Evolutionary conservation across 2,329 filamentous ascomycete genomes (phyloP), one percentile per base, ranked within the genome.

Genomic region (Bipolaris sorokiniana): DNA sequence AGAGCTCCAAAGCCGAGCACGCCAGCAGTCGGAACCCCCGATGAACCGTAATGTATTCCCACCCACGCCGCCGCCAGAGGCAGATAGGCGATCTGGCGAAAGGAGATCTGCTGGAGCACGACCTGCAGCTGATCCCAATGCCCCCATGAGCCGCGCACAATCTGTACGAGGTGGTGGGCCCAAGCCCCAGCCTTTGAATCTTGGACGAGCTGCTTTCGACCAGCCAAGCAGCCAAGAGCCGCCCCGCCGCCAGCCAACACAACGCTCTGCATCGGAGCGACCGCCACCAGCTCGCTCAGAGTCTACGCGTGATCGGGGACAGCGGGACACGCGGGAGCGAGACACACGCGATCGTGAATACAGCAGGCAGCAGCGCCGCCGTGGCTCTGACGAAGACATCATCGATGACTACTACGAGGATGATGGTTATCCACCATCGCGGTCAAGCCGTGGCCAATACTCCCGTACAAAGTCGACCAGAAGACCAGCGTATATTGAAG

Each of bases 51-150:
- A 90, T 68, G 86, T 94, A 61, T 97, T 98, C 80, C 95, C 95
- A 16, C 95, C 95, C n/a, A 98, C 95, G n/a, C 95, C 95, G 38
- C 95, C 95, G 6, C 95, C 95, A 5, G 95, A 99, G 81, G 86
- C 86, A 61, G 92, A 97, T 65, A 66, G 73, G 7, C 70, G 63
- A 50, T 72, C 72, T 36, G 64, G 59, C 46, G 70, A 64, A 28
- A 66, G 62, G 45, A 48, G 45, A 45, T 54, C 54, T 53, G 58
- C 40, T 33, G 64, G 48, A 36, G 65, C 51, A 38, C 55, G 63
- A 41, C 63, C 49, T 26, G 40, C 31, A 75, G 41, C 49, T 16
- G 36, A 42, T 16, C 20, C 54, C 11, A 37, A 57, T 26, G 77
- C 68, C 67, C 76, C 69, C 58, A 79, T 71, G 73, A 77, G 69